These are phyloP conservation scores for Gypsophila paniculata DNA, from an alignment of 179 eudicot genomes.

Conservation along the genomic window DNA sequence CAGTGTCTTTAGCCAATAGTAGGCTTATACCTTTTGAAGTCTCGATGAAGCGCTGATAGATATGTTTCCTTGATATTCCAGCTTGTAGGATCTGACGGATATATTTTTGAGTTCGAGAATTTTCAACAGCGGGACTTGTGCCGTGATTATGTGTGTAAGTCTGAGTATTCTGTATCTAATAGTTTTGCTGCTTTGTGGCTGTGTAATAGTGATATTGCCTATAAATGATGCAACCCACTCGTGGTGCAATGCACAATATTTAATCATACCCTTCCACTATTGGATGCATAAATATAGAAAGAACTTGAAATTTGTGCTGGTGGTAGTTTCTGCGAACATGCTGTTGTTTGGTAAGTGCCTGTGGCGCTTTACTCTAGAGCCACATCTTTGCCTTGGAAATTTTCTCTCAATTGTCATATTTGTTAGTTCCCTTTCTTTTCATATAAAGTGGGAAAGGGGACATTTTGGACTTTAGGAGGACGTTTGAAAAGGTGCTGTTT, in stretches of 20 bases:
- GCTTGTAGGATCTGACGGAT: conserved; percentile 45
- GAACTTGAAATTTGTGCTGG: too few relatives aligned
- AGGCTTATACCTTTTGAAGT: neutral
- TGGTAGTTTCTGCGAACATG: too few relatives aligned
- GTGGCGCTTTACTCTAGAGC: too few relatives aligned
- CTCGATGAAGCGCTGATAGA: neutral
- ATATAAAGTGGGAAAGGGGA: too few relatives aligned
- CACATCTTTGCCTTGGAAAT: too few relatives aligned
- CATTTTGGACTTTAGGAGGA: too few relatives aligned
- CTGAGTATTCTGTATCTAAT: neutral
- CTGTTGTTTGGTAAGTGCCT: too few relatives aligned
- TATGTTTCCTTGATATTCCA: conserved; percentile 27
- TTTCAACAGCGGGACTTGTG: conserved; percentile 68
- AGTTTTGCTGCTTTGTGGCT: neutral
- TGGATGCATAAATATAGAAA: neutral
- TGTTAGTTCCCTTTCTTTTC: too few relatives aligned
- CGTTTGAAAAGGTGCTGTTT: too few relatives aligned
- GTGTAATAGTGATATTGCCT: neutral
- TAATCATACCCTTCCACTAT: neutral
- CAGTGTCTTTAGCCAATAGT: neutral
- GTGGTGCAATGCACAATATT: neutral
- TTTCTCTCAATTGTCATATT: too few relatives aligned
- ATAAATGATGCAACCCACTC: neutral
- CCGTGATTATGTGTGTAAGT: conserved; percentile 77
- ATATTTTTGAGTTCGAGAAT: conserved; percentile 76